Base-by-base conservation (phyloP, 257 asterid species). In the Voacanga thouarsii region DNA sequence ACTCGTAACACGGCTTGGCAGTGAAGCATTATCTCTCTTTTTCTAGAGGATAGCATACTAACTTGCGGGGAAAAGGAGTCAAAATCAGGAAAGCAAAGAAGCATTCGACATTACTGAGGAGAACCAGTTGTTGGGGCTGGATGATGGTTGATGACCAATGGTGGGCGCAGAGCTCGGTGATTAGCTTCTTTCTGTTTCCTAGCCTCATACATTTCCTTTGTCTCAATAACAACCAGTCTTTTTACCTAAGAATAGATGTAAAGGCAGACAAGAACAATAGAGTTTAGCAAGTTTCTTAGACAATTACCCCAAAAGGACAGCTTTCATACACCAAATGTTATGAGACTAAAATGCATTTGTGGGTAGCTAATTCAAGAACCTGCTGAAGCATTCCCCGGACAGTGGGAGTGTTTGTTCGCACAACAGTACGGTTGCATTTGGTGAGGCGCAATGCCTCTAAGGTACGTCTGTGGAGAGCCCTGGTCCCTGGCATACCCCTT, bases 401-500 rank as follows among this genome's bases (percentile, higher is more conserved):
- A 30, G 96, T 88, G 69, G 99, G 98, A 45, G 94, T 91, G 82
- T 95, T 95, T 88, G 92, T 88, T 16, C 94, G 85, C 89, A 82
- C 87, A 75, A 95, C 93, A 44, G 97, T 95, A 2, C 99, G 96
- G 83, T 95, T 93, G 83, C 96, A 91, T 85, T 93, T 95, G 71
- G 90, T 79, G 78, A 95, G 97, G 41, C 94, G 94, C 80, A 95
- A 66, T 41, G 98, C 99, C 84, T 91, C 99, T 79, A 95, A 83
- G 75, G 99, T 95, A 84, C 97, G 97, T 75, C 98, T 92, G 78
- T 95, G 99, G 85, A 91, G 96, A 77, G 78, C 89, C 89, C 97
- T 80, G 47, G 99, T 95, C 2, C 99, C 99, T 12, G 99, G 99
- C 37, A 90, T 91, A 19, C 99, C 99, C 84, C 99, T 95, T 66